Percentiles rank a stretch among this genome's conserved stretches.
Conservation (phyloP, 441 rosid species). For the Biscutella auriculata region DNA sequence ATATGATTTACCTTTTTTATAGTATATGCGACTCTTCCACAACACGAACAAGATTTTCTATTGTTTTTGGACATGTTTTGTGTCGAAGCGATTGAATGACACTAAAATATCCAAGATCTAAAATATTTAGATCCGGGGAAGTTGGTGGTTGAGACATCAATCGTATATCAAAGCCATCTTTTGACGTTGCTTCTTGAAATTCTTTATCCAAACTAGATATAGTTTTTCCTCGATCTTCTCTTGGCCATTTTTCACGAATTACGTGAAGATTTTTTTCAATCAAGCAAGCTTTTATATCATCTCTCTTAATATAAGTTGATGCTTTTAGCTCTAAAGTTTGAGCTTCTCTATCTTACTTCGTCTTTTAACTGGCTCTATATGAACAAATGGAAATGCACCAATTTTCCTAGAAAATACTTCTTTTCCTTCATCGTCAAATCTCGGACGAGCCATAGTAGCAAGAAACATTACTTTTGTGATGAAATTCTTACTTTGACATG, state of each 20-base stretch:
- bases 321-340: neutral
- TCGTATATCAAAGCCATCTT: neutral
- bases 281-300: neutral
- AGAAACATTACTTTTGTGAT: neutral
- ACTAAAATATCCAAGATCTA: neutral
- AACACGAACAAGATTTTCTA: neutral
- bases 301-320: neutral
- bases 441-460: neutral
- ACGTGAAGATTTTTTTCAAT: neutral
- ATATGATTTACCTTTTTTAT: no score
- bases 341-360: neutral
- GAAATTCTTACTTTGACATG: neutral
- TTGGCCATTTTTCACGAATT: neutral
- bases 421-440: neutral
- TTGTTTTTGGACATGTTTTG: neutral
- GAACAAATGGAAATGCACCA: neutral
- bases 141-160: neutral
- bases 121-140: neutral
- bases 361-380: neutral
- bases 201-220: neutral
- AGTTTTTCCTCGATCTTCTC: neutral
- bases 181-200: neutral
- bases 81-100: neutral
- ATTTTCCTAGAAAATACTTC: neutral
- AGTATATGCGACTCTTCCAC: neutral